Base-by-base conservation (phyloP, 169 alveolate species). In the Cytauxzoon felis region DNA sequence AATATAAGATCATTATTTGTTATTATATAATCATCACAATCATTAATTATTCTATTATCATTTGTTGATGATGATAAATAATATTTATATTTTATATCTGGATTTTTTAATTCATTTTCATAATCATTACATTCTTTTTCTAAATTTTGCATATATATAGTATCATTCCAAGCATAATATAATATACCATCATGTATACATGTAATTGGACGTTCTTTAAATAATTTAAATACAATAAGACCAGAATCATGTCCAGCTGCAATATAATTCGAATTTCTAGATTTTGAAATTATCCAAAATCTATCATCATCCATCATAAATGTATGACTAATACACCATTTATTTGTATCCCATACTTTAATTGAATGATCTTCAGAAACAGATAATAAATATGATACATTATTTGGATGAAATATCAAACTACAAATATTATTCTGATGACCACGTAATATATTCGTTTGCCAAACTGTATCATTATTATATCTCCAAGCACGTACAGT, bases 241-340 rank as follows among this genome's bases (percentile, higher is more conserved):
- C 97, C 98, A 30, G 93, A 80, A 64, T 95, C 98, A 58, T 90
- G 94, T 2, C 99, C 99, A 0, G 97, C 95, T 11, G 98, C 98
- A 51, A 95, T 90, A 36, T 92, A 79, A 49, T 93, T 90, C 30
- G 88, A 87, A 42, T 89, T 73, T 7, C 94, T 93, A 67, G 95
- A 95, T 4, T 60, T 58, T 24, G 83, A 49, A n/a, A 93, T 63
- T 38, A 93, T 80, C 99, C 99, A 96, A 71, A 93, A 96, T 48
- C 99, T 80, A 80, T 96, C 98, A 58, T 89, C 82, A 43, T 95
- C 98, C 87, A 92, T 90, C 30, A 89, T 81, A 57, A 90, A 83
- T 16, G 94, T 90, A 78, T 92, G 94, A 7, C 92, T 82, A 23
- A 91, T 69, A 0, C 93, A 41, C 80, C 97, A 90, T 69, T 93